These are phyloP conservation scores for Verticillium klebahnii DNA, from an alignment of 2,329 filamentous ascomycete genomes.

Conservation along the genomic window DNA sequence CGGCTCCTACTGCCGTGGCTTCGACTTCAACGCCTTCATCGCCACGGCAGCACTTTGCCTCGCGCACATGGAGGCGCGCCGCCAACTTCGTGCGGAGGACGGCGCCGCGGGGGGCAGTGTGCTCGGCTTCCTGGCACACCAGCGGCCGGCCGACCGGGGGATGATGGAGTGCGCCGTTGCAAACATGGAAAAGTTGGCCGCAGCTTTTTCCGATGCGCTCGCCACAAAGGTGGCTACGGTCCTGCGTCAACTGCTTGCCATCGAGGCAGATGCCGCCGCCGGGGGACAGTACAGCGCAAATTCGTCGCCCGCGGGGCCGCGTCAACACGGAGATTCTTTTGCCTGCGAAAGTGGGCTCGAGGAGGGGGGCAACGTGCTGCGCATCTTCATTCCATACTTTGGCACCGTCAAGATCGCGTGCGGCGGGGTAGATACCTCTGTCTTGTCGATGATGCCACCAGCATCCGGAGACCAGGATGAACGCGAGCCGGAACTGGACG, in stretches of 20 bases:
- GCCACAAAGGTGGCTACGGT: not conserved
- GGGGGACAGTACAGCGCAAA: not conserved
- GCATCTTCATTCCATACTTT: slow-evolving; percentile 37
- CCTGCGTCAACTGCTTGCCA: not conserved
- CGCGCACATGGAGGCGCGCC: slow-evolving; percentile 26
- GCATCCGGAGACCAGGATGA: not conserved
- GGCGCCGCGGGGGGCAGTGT: not conserved
- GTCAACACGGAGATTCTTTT: slow-evolving; percentile 13
- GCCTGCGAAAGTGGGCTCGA: slow-evolving; percentile 3
- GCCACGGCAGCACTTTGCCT: slow-evolving; percentile 46
- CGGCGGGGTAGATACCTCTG: slow-evolving; percentile 7
- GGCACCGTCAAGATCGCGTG: slow-evolving; percentile 31
- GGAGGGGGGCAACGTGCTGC: slow-evolving; percentile 13
- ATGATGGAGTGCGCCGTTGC: not conserved
- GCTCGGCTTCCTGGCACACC: not conserved
- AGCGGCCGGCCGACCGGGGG: not conserved
- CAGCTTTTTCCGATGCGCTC: not conserved
- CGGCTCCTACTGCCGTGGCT: slow-evolving; percentile 38
- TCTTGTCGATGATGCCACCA: not conserved
- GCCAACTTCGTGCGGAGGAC: not conserved
- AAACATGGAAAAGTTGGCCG: not conserved
- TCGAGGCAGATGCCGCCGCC: not conserved
- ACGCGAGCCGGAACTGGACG: too few species aligned
- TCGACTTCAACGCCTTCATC: slow-evolving; percentile 48
- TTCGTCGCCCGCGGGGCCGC: not conserved